Conservation (phyloP, 495 filamentous ascomycete species). For the Trichocladium uniseriatum region DNA sequence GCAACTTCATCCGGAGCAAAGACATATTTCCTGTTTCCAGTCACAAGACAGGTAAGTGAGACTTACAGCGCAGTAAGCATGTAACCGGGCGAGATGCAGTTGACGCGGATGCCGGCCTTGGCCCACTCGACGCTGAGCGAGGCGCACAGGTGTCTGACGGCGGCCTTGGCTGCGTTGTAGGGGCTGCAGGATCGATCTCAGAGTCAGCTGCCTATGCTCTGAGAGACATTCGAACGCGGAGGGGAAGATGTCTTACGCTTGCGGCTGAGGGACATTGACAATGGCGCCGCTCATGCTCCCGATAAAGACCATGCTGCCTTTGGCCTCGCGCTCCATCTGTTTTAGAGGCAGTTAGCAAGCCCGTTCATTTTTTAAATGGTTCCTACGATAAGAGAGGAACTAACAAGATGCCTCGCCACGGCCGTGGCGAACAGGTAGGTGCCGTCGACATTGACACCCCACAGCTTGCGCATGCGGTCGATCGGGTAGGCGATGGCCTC, state of each 20-base stretch:
- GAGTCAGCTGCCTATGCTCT: background rate
- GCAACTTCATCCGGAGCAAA: no score
- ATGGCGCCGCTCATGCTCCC: constrained; percentile 89
- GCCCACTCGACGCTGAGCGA: constrained; percentile 89
- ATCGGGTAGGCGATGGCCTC: constrained; percentile 79
- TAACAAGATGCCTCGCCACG: constrained; percentile 70
- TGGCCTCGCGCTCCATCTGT: constrained; percentile 60
- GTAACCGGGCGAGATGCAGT: constrained; percentile 86
- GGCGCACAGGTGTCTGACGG: constrained; percentile 71
- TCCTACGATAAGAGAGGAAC: no score
- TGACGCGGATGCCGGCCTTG: constrained; percentile 71
- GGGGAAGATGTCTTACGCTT: constrained; percentile 42
- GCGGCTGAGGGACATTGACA: constrained; percentile 91
- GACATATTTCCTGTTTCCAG: no score
- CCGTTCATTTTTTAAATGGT: background rate
- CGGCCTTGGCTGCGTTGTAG: constrained; percentile 85
- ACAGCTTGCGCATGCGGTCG: constrained; percentile 83
- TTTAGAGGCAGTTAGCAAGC: background rate
- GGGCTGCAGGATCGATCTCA: constrained; percentile 39
- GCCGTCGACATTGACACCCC: constrained; percentile 90
- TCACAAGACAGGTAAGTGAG: no score
- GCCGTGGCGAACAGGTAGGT: constrained; percentile 82
- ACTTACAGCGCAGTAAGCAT: constrained; percentile 87
- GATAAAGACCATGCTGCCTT: constrained; percentile 88
- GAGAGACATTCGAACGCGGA: background rate